Evolutionary conservation across 768 basidiomycete genomes (phyloP).

Genomic region (Nidula microcarpa): DNA sequence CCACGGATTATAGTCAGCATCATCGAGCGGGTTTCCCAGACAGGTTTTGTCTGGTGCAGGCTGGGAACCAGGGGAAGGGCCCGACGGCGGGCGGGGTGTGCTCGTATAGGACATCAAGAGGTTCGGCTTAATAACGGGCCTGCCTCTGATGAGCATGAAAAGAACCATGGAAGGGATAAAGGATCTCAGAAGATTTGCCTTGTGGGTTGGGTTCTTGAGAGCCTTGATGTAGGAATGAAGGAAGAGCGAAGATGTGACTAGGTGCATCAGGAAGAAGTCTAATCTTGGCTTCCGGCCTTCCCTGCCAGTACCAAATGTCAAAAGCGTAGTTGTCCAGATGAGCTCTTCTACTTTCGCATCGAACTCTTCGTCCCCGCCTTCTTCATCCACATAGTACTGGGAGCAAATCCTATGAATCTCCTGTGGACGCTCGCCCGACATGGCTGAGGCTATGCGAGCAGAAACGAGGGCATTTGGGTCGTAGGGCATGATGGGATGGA

Average conservation of each 20-base stretch:
- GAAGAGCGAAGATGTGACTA: neutral
- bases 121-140: slow-evolving; percentile 46
- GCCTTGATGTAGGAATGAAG: slow-evolving; percentile 23
- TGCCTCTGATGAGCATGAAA: slow-evolving; percentile 34
- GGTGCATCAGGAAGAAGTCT: neutral
- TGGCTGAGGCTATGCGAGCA: slow-evolving; percentile 26
- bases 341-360: slow-evolving; percentile 45
- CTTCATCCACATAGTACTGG: slow-evolving; percentile 31
- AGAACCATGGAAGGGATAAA: slow-evolving; percentile 36
- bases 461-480: slow-evolving; percentile 38
- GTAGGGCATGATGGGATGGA: slow-evolving; percentile 47
- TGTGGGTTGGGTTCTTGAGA: slow-evolving; percentile 27
- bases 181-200: slow-evolving; percentile 41
- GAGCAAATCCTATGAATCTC: slow-evolving; percentile 44
- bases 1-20: slow-evolving; percentile 52
- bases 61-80: neutral
- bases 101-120: slow-evolving; percentile 43
- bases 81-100: slow-evolving; percentile 35
- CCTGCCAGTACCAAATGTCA: slow-evolving; percentile 40
- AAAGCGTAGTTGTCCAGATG: slow-evolving; percentile 43
- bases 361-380: slow-evolving; percentile 25
- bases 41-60: slow-evolving; percentile 8
- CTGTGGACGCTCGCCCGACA: slow-evolving; percentile 32
- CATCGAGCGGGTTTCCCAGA: slow-evolving; percentile 31
- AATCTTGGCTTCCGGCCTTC: neutral